Evolutionary conservation across 805 yeast species (phyloP), one percentile per base, ranked within the genome.

Genomic region (Yarrowia alimentaria): DNA sequence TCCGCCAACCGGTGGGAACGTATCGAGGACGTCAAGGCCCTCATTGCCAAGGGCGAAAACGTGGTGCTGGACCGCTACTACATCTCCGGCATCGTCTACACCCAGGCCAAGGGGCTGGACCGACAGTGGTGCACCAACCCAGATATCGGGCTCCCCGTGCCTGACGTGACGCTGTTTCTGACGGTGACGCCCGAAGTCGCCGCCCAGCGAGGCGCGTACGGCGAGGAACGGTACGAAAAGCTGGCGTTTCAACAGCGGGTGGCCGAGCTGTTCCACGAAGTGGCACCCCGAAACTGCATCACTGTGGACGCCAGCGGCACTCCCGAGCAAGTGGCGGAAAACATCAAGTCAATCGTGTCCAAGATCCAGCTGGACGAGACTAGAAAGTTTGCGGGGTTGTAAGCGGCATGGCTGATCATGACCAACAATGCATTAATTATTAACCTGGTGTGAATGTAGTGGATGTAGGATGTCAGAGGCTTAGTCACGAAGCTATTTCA

Each of bases 1-100:
- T 80, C 89, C 57, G 96, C 98, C 1, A 93, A 93, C 61, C 70
- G 99, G 56, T 93, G 99, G 99, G 99, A 93, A 64, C 59, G 79
- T 17, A 75, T 73, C 1, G 65, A 69, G 1, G 63, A 65, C 4
- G 79, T 93, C 5, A 61, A 67, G 9, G 52, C 61, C 1, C 61
- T 69, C 10, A 64, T 89, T 14, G 58, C 65, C 1, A 56, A 63
- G 0, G 96, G 96, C 1, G 62, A 61, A 10, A 72, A 74, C 48
- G 75, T 93, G 1, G 72, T 93, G 0, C 64, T 90, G 53, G 99
- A 93, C 63, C 71, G 99, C 56, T 93, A 91, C 61, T 83, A 85
- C 4, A 91, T 86, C 61, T 88, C 97, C 0, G 99, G 99, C 0
- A 78, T 89, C 3, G 96, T 96, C 5, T 93, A 91, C 62, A 82